phyloP scores from a whole-genome alignment of 2,329 filamentous ascomycete species.

The Seiridium unicorne region DNA sequence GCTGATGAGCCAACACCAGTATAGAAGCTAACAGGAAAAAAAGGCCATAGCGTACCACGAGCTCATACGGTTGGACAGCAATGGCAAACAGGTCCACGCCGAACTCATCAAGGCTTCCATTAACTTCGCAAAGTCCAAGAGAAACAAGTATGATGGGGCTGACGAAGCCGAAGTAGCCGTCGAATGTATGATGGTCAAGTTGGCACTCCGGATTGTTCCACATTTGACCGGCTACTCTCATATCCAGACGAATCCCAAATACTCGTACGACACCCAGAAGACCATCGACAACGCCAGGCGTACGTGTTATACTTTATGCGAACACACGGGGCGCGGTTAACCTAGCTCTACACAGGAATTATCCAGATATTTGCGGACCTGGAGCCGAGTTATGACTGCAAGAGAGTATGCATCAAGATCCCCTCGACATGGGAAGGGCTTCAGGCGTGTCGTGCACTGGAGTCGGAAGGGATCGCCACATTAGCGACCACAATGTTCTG shows the following conservation, averaged over 20 bases:
- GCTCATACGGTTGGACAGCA: conserved; percentile 29
- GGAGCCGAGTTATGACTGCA: conserved; percentile 39
- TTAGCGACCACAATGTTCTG: conserved; percentile 64
- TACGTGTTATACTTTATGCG: conserved; percentile 25
- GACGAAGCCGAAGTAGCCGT: conserved; percentile 48
- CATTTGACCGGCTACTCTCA: conserved; percentile 52
- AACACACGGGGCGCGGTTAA: too few species aligned
- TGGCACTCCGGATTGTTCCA: conserved; percentile 49
- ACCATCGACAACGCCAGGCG: conserved; percentile 50
- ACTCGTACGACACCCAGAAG: conserved; percentile 47
- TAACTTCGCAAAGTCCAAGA: conserved; percentile 28
- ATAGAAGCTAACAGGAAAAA: not conserved
- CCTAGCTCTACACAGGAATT: conserved; percentile 41
- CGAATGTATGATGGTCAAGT: conserved; percentile 55
- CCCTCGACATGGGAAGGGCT: conserved; percentile 63
- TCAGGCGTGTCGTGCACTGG: conserved; percentile 54
- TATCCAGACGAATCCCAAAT: conserved; percentile 59
- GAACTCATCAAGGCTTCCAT: conserved; percentile 35
- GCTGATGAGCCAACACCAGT: not conserved
- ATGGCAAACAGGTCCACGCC: conserved; percentile 34
- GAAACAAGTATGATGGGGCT: conserved; percentile 30
- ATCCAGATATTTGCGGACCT: conserved; percentile 44
- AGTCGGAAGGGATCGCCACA: conserved; percentile 53
- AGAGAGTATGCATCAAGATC: conserved; percentile 61
- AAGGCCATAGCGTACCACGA: conserved; percentile 51